phyloP scores from a whole-genome alignment of 2,329 filamentous ascomycete genomes.

The Beauveria bassiana region DNA sequence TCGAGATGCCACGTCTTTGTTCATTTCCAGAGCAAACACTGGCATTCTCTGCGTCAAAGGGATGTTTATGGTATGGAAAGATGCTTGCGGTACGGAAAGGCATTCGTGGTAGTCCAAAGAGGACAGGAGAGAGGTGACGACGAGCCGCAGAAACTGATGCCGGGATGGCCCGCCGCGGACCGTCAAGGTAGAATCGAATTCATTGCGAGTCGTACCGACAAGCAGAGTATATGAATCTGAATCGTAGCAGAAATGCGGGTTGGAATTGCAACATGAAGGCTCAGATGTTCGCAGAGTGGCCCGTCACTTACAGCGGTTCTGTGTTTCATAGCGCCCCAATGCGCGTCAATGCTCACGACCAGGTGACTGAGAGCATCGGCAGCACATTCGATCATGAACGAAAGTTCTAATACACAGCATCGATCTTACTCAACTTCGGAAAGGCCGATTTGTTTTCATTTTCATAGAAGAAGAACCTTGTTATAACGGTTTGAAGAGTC shows the following conservation, averaged over 20 bases:
- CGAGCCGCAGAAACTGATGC: not conserved
- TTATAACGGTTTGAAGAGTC: too few relatives aligned
- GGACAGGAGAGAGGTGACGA: not conserved
- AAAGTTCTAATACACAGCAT: too few relatives aligned
- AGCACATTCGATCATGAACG: not conserved
- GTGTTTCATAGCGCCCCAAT: not conserved
- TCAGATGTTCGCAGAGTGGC: not conserved
- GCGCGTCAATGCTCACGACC: not conserved
- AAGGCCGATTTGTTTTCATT: too few relatives aligned
- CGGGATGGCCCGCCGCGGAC: not conserved
- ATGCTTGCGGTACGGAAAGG: too few relatives aligned
- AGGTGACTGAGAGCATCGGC: not conserved
- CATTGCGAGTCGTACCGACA: not conserved
- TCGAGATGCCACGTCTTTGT: not conserved
- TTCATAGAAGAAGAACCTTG: too few relatives aligned
- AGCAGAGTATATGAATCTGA: not conserved
- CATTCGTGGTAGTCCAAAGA: too few relatives aligned
- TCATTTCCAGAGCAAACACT: not conserved
- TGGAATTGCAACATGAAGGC: not conserved
- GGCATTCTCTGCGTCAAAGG: not conserved
- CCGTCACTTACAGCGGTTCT: not conserved
- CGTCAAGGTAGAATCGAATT: not conserved
- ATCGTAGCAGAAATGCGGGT: not conserved
- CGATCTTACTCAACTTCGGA: too few relatives aligned
- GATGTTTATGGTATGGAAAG: too few relatives aligned